phyloP scores from a whole-genome alignment of 768 basidiomycete species.

The Peribolospora baueri region DNA sequence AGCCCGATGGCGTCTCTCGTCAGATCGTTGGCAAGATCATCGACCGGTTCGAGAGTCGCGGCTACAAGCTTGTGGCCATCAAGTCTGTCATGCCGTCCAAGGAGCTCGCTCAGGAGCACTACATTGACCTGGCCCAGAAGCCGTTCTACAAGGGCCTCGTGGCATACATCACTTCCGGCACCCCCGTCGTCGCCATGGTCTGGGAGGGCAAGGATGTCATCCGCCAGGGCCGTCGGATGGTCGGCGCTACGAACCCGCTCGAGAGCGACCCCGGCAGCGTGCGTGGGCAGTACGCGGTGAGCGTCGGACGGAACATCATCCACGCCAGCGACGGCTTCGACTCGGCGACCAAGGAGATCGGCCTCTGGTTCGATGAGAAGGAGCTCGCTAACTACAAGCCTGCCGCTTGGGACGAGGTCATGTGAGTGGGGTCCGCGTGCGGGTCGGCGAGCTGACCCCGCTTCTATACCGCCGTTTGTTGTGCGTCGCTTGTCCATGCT shows the following conservation, averaged over 20 bases:
- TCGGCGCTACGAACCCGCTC: slow-evolving; percentile 17
- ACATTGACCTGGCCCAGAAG: slow-evolving; percentile 9
- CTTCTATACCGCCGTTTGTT: no score
- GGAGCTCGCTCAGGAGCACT: slow-evolving; percentile 11
- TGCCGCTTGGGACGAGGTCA: no score
- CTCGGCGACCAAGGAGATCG: no score
- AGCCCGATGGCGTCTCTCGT: slow-evolving; percentile 16
- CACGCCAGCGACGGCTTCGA: no score
- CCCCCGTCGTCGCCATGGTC: slow-evolving; percentile 19
- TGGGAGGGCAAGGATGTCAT: slow-evolving; percentile 19
- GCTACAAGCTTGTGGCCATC: slow-evolving; percentile 18
- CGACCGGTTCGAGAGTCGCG: slow-evolving; percentile 16
- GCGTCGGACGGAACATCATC: no score
- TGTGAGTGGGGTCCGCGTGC: no score
- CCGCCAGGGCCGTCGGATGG: slow-evolving; percentile 16
- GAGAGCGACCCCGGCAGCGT: slow-evolving; percentile 14
- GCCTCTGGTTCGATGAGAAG: no score
- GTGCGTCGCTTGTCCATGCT: no score
- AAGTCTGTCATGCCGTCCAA: slow-evolving; percentile 14
- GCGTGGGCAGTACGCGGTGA: no score
- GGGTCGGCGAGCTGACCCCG: no score
- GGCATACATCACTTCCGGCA: slow-evolving; percentile 18
- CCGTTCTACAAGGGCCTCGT: slow-evolving; percentile 16
- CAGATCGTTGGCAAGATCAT: slow-evolving; percentile 18
- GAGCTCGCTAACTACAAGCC: no score